Evolutionary conservation across 441 rosid genomes (phyloP), one percentile per base, ranked within the genome.

Genomic region (Arabidopsis lyrata): DNA sequence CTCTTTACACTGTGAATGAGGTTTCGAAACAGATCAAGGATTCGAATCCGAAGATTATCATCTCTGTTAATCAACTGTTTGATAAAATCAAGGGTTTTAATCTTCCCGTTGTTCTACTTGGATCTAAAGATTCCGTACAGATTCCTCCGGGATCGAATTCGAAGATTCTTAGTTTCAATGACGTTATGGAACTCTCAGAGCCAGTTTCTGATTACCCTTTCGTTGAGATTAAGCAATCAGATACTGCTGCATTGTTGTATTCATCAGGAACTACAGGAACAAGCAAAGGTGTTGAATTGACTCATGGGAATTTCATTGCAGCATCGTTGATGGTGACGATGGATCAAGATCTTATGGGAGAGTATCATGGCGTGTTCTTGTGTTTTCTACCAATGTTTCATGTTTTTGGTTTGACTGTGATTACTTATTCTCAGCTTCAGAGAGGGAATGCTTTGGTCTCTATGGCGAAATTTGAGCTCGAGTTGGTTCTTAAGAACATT

Each of bases 301-400:
- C 95, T 16, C 98, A 94, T 66, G 68, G 86, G 70, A 94, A 91
- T 58, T 90, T 86, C 73, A 90, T 94, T 5, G 93, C 97, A 5
- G 82, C 96, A 1, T 73, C 91, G 4, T 9, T 69, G 59, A 90
- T 85, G 97, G n/a, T 83, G 22, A 64, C 80, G 0, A 76, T 70
- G 88, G 93, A 94, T 74, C 91, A 87, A 71, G 89, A 88, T 31
- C 45, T 84, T 2, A 78, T 83, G 32, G 88, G 90, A 50, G 92
- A 89, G 64, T 15, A 53, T 68, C 77, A 90, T 58, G 38, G 57
- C 12, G 86, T 86, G 15, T 84, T 69, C 78, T 77, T 94, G 48
- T 91, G 93, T 47, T 81, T 84, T 48, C 81, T 94, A 75, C 99
- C 97, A 0, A 86, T 94, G 97, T 94, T 90, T 65, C 99, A 92